Percentiles rank a stretch among this genome's conserved stretches.
These are phyloP conservation scores for Picochlorum sp. DNA, from an alignment of 139 green algal species.

Conservation along the genomic window DNA sequence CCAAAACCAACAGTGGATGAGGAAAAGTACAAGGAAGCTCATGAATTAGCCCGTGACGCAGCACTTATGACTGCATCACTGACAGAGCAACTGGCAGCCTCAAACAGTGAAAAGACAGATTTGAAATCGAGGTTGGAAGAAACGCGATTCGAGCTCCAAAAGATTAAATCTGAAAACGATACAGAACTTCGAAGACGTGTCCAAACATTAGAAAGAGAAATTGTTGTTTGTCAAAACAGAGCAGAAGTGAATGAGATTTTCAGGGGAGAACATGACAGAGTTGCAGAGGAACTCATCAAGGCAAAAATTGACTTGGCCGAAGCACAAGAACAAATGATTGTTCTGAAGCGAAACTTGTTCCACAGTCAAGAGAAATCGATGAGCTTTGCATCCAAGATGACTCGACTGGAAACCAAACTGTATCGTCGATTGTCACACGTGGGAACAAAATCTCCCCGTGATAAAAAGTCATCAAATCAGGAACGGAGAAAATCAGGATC, in stretches of 20 bases:
- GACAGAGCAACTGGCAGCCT: conserved; percentile 3
- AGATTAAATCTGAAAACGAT: conserved; percentile 15
- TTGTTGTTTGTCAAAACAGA: conserved; percentile 18
- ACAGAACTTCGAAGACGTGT: conserved; percentile 20
- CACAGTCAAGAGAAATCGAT: conserved; percentile 29
- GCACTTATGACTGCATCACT: not conserved
- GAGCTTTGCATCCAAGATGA: conserved; percentile 23
- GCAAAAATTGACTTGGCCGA: conserved; percentile 32
- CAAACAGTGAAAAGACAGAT: conserved; percentile 18
- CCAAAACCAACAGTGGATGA: conserved; percentile 10
- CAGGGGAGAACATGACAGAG: conserved; percentile 29
- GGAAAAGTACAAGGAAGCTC: conserved; percentile 20
- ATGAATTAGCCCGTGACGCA: not conserved
- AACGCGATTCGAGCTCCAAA: conserved; percentile 9
- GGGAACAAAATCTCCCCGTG: not conserved
- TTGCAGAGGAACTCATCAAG: conserved; percentile 28
- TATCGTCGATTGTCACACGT: not conserved
- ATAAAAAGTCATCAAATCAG: too few relatives aligned
- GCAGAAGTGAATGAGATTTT: conserved; percentile 33
- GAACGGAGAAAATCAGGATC: too few relatives aligned
- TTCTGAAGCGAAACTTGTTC: conserved; percentile 24
- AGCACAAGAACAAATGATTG: conserved; percentile 30
- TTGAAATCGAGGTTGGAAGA: conserved; percentile 15
- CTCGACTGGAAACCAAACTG: conserved; percentile 28
- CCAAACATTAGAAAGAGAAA: conserved; percentile 26